Conservation (phyloP, 148 eudicot genomes). For the Chenopodium suecicum region DNA sequence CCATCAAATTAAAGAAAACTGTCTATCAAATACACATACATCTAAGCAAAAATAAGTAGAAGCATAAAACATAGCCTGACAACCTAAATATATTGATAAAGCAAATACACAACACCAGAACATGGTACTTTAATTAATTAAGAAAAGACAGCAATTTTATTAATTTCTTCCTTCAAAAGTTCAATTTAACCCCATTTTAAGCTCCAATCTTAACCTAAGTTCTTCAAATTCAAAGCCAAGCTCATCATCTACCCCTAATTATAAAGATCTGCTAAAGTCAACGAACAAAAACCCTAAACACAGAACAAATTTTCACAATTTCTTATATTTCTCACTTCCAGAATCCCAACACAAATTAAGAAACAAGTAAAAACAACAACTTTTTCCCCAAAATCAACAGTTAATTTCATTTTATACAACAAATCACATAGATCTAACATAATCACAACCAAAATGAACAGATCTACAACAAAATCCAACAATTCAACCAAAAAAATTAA, state of each 20-base stretch:
- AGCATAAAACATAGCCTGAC: background rate
- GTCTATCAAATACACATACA: background rate
- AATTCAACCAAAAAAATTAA: background rate
- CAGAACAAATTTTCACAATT: background rate
- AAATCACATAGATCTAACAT: slow-evolving; percentile 14
- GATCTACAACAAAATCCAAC: slow-evolving; percentile 20
- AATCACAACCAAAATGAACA: slow-evolving; percentile 3
- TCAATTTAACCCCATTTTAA: background rate
- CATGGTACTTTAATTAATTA: background rate
- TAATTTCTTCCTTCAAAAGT: background rate
- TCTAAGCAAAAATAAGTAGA: background rate
- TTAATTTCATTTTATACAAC: background rate
- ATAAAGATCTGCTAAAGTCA: slow-evolving; percentile 1
- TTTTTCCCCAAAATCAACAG: background rate
- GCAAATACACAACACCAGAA: background rate
- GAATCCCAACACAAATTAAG: background rate
- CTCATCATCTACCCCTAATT: background rate
- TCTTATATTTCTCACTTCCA: background rate
- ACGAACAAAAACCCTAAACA: background rate
- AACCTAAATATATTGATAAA: background rate
- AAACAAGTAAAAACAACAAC: background rate
- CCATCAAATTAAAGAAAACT: background rate
- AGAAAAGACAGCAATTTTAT: background rate
- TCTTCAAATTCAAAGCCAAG: background rate
- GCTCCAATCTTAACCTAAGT: background rate